These are phyloP conservation scores for Blastobotrys ciferrii DNA, from an alignment of 1,139 yeast genomes.

Conservation along the genomic window DNA sequence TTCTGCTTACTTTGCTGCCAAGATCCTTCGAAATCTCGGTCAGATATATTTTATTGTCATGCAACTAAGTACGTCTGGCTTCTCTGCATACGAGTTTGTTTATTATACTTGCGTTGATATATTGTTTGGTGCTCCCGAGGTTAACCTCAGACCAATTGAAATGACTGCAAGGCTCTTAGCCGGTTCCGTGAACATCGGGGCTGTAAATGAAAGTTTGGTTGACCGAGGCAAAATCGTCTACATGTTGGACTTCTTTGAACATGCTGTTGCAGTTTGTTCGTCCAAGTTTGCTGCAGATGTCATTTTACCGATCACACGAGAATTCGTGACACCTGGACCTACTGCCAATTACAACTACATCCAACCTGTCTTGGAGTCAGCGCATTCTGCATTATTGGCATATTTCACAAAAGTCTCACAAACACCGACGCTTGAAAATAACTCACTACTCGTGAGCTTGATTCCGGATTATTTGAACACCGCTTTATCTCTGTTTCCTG, in stretches of 20 bases:
- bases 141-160: slow-evolving; percentile 36
- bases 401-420: slow-evolving; percentile 20
- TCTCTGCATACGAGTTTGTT: slow-evolving; percentile 67
- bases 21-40: slow-evolving; percentile 49
- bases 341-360: slow-evolving; percentile 23
- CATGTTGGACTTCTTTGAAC: slow-evolving; percentile 59
- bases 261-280: slow-evolving; percentile 44
- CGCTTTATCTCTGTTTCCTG: slow-evolving; percentile 55
- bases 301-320: slow-evolving; percentile 47
- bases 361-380: slow-evolving; percentile 54
- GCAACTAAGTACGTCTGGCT: slow-evolving; percentile 67
- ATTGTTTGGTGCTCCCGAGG: slow-evolving; percentile 36
- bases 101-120: slow-evolving; percentile 53
- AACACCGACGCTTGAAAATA: slow-evolving; percentile 22
- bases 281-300: slow-evolving; percentile 36
- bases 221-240: slow-evolving; percentile 54
- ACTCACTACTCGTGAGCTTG: slow-evolving; percentile 26
- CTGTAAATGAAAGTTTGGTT: slow-evolving; percentile 38
- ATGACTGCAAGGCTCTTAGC: slow-evolving; percentile 39
- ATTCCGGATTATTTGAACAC: slow-evolving; percentile 40
- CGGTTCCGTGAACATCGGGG: slow-evolving; percentile 41
- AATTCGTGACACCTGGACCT: slow-evolving; percentile 41
- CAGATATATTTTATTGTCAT: slow-evolving; percentile 55
- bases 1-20: slow-evolving; percentile 35
- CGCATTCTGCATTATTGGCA: slow-evolving; percentile 64